Percentiles rank a stretch among this genome's conserved stretches.
Evolutionary conservation across 1,139 yeast species (phyloP).

Genomic region (Nakaseomyces delphensis): DNA sequence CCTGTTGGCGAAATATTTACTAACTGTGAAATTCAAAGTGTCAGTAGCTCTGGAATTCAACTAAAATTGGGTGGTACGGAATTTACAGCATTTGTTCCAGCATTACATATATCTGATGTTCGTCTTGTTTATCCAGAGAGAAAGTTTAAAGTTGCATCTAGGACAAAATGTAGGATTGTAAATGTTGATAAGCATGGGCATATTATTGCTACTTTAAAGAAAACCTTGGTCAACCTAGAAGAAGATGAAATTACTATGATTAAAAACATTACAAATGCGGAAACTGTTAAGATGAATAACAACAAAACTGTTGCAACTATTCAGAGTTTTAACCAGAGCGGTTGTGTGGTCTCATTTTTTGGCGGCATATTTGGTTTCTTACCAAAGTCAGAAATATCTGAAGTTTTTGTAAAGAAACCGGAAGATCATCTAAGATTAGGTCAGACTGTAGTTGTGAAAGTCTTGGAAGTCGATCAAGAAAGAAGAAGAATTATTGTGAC

Average conservation of each 20-base stretch:
- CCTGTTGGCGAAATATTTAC: slow-evolving; percentile 63
- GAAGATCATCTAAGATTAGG: slow-evolving; percentile 73
- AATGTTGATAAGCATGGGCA: slow-evolving; percentile 37
- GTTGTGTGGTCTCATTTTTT: slow-evolving; percentile 78
- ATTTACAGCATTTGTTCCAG: slow-evolving; percentile 69
- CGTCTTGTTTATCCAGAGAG: slow-evolving; percentile 83
- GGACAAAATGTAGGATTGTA: slow-evolving; percentile 62
- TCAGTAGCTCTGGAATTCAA: slow-evolving; percentile 60
- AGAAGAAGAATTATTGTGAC: slow-evolving; percentile 58
- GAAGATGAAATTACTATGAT: slow-evolving; percentile 43
- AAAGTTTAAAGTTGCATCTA: slow-evolving; percentile 76
- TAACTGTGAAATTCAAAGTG: slow-evolving; percentile 50
- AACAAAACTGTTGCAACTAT: slow-evolving; percentile 67
- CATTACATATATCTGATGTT: slow-evolving; percentile 73
- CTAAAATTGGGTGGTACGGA: slow-evolving; percentile 52
- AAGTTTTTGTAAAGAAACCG: slow-evolving; percentile 71
- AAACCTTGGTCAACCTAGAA: slow-evolving; percentile 63
- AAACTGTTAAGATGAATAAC: slow-evolving; percentile 36
- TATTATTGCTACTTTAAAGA: slow-evolving; percentile 65
- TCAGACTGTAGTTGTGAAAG: slow-evolving; percentile 71
- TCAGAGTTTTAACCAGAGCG: slow-evolving; percentile 60
- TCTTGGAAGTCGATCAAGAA: slow-evolving; percentile 49
- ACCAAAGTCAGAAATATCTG: slow-evolving; percentile 84
- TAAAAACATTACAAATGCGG: slow-evolving; percentile 43
- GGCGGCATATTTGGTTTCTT: slow-evolving; percentile 70